These are phyloP conservation scores for Cucurbita maxima DNA, from an alignment of 306 rosid species.

Conservation along the genomic window DNA sequence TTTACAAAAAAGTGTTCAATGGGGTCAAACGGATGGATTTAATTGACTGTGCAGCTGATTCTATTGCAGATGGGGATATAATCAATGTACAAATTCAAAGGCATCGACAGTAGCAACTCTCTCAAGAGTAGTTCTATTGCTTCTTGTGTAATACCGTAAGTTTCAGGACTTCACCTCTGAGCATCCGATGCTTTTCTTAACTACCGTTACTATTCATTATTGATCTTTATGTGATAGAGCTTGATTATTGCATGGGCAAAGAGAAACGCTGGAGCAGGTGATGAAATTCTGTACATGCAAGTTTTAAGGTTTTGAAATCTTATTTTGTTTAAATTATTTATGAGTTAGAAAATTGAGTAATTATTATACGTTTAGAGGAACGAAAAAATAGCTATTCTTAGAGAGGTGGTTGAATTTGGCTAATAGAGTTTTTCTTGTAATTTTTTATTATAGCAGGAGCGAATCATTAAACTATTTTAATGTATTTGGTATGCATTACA, in stretches of 20 bases:
- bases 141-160: slow-evolving; percentile 86
- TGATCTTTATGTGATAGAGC: slow-evolving; percentile 30
- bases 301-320: slow-evolving; percentile 1
- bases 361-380: not conserved
- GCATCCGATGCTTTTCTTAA: slow-evolving; percentile 7
- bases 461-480: not conserved
- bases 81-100: slow-evolving; percentile 88
- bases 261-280: slow-evolving; percentile 80
- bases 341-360: not conserved
- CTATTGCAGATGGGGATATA: slow-evolving; percentile 85
- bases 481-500: not conserved
- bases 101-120: slow-evolving; percentile 95
- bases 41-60: slow-evolving; percentile 85
- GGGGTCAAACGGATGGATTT: slow-evolving; percentile 69
- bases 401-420: not conserved
- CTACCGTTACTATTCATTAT: slow-evolving; percentile 6
- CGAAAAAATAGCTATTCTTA: not conserved
- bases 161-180: slow-evolving; percentile 18
- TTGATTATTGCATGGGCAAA: slow-evolving; percentile 66
- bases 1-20: slow-evolving; percentile 4
- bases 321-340: not conserved
- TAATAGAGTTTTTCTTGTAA: not conserved
- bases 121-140: slow-evolving; percentile 62
- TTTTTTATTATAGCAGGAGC: not conserved
- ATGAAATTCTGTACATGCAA: slow-evolving; percentile 13